Percentiles rank a stretch among this genome's conserved stretches.
Conservation (phyloP, 2,329 filamentous ascomycete species). For the Aspergillus niger region DNA sequence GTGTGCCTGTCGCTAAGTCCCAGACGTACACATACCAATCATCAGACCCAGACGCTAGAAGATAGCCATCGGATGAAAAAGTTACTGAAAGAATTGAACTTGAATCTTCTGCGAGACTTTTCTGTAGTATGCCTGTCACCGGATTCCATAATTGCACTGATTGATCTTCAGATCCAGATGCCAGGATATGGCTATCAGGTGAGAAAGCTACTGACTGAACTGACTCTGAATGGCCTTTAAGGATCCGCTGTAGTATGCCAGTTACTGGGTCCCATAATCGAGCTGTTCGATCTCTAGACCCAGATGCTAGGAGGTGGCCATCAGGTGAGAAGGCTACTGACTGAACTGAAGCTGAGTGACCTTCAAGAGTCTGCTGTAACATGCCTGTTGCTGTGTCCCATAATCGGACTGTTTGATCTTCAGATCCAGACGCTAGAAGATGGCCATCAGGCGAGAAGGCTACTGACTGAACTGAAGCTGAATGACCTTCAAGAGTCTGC, state of each 20-base stretch:
- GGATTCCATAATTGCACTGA: too few relatives aligned
- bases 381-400: neutral
- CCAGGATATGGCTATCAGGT: too few relatives aligned
- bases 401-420: neutral
- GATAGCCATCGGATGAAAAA: too few relatives aligned
- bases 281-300: conserved; percentile 17
- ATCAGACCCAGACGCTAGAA: too few relatives aligned
- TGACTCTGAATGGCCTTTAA: conserved; percentile 3
- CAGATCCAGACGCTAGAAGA: neutral
- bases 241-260: neutral
- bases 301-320: conserved; percentile 19
- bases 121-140: too few relatives aligned
- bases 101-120: too few relatives aligned
- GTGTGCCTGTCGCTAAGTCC: too few relatives aligned
- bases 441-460: neutral
- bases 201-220: neutral
- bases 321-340: neutral
- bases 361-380: neutral
- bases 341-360: neutral
- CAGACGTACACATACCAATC: too few relatives aligned
- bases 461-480: neutral
- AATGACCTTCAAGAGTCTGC: neutral
- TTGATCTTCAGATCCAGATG: too few relatives aligned
- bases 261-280: conserved; percentile 7
- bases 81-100: too few relatives aligned